Evolutionary conservation across 1,139 yeast genomes (phyloP).

Genomic region (Pichia sp.): DNA sequence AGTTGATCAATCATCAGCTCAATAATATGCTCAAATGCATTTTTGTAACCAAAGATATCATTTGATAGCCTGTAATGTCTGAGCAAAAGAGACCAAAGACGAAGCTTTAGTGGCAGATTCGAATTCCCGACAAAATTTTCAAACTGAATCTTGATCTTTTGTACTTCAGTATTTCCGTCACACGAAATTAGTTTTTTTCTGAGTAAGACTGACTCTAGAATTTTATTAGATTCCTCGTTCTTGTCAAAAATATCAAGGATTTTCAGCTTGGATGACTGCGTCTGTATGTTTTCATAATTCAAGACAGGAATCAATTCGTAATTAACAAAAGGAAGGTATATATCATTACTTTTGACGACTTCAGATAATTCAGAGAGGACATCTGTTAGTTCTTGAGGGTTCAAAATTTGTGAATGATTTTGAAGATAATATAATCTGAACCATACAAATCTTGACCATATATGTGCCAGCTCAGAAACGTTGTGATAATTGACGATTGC

Average conservation of each 20-base stretch:
- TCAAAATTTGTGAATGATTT: slow-evolving; percentile 17
- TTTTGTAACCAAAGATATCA: slow-evolving; percentile 41
- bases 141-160: slow-evolving; percentile 46
- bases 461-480: slow-evolving; percentile 1
- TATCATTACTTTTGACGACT: slow-evolving; percentile 15
- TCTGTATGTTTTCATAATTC: slow-evolving; percentile 46
- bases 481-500: not conserved
- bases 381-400: slow-evolving; percentile 18
- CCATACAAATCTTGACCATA: slow-evolving; percentile 29
- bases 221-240: slow-evolving; percentile 43
- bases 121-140: slow-evolving; percentile 56
- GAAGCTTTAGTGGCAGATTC: slow-evolving; percentile 62
- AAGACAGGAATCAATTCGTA: slow-evolving; percentile 59
- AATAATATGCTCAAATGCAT: slow-evolving; percentile 55
- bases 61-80: slow-evolving; percentile 50
- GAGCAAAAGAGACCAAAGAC: slow-evolving; percentile 73
- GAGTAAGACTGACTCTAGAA: slow-evolving; percentile 42
- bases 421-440: slow-evolving; percentile 24
- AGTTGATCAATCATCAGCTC: slow-evolving; percentile 41
- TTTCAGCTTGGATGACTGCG: slow-evolving; percentile 63
- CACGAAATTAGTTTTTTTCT: slow-evolving; percentile 1
- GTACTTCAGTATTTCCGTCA: not conserved
- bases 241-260: slow-evolving; percentile 65
- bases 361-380: slow-evolving; percentile 19
- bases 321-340: slow-evolving; percentile 37